Evolutionary conservation across 2,329 filamentous ascomycete species (phyloP), one percentile per base, ranked within the genome.

Genomic region (Teratosphaeria destructans): DNA sequence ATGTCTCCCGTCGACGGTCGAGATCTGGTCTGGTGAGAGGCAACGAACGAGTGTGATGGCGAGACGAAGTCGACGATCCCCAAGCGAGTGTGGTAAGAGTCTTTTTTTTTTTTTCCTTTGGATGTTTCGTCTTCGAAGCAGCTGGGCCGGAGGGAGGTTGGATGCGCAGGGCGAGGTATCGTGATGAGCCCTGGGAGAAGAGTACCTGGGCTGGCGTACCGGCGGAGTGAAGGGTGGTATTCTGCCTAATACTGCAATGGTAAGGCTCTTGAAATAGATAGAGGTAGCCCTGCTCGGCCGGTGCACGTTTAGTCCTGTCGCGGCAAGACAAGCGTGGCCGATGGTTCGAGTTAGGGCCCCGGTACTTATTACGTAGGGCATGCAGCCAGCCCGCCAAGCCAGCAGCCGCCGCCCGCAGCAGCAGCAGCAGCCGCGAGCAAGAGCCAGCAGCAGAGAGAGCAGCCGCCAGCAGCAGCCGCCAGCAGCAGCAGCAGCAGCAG

Each of bases 171-270:
- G 26, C 32, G 23, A 49, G 54, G 43, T 55, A 54, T 23, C 56
- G 58, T 37, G 53, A 60, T 37, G 53, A 60, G 43, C 57, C 49
- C 57, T 53, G 57, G 54, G 47, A 61, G 61, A 61, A 57, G 55
- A 26, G 55, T 8, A 26, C 8, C 8, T 49, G 43, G n/a, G 52
- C 58, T 58, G 55, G 29, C 53, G 37, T 39, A 54, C 35, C 47
- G 26, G 57, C 52, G 57, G 60, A 60, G 60, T 52, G 56, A 56
- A 55, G 60, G 58, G 58, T 62, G 55, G 60, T 59, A 62, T 65
- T 58, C 57, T 60, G 59, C 60, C 61, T 64, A 59, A 60, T n/a
- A 58, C 56, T 62, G 64, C 61, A 61, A 57, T 53, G 34, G 58
- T 55, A 37, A 59, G 34, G 53, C 39, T 23, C 62, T 61, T 29